Evolutionary conservation across 345 rosid genomes (phyloP).

Genomic region (Euphorbia peplus): DNA sequence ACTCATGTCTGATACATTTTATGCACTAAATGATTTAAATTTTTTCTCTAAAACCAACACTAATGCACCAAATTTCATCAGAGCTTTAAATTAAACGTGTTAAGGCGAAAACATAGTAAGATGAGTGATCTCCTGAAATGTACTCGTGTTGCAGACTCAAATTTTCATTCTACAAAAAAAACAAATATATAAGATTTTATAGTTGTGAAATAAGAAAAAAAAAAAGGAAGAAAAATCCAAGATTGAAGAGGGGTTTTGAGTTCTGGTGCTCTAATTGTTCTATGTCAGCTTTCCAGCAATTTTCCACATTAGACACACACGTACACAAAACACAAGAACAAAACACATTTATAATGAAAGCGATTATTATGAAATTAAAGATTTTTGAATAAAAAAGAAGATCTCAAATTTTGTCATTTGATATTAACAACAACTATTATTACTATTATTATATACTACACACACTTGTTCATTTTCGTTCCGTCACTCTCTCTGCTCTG

Average conservation of each 20-base stretch:
- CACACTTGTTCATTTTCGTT: slow-evolving; percentile 18
- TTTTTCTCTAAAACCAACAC: too few relatives aligned
- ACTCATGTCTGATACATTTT: too few relatives aligned
- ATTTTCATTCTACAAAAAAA: too few relatives aligned
- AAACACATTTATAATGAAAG: slow-evolving; percentile 4
- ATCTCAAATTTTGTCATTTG: slow-evolving; percentile 11
- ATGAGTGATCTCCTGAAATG: too few relatives aligned
- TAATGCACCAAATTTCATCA: too few relatives aligned
- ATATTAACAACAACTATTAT: neutral
- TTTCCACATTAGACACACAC: slow-evolving; percentile 2
- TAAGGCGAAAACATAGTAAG: too few relatives aligned
- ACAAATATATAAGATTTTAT: too few relatives aligned
- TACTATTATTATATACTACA: too few relatives aligned
- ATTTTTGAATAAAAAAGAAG: neutral
- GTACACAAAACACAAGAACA: neutral
- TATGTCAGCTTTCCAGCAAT: slow-evolving; percentile 26
- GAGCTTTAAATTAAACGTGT: too few relatives aligned
- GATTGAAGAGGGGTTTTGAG: slow-evolving; percentile 1
- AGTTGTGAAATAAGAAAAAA: neutral
- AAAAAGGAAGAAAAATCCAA: neutral
- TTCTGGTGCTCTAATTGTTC: slow-evolving; percentile 19
- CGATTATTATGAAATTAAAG: neutral
- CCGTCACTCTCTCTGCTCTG: slow-evolving; percentile 15
- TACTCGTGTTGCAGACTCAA: too few relatives aligned
- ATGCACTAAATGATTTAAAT: too few relatives aligned